Evolutionary conservation across 768 basidiomycete genomes (phyloP), one percentile per base, ranked within the genome.

Genomic region (Pisolithus tinctorius): DNA sequence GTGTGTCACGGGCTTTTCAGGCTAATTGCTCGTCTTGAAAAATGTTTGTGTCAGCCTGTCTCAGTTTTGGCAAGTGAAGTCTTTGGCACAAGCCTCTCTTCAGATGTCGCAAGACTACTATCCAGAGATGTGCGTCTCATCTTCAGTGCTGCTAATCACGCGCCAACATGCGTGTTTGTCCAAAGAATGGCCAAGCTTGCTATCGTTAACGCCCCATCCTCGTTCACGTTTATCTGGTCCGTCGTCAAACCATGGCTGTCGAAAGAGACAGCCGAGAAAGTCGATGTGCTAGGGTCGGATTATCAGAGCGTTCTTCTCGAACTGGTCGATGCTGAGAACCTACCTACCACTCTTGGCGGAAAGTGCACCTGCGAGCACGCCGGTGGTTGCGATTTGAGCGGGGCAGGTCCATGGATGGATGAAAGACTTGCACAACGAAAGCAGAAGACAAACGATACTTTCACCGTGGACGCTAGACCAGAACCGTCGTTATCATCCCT

Each of bases 41-140:
- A 45, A 31, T 37, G 20, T 23, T 36, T n/a, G 6, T 39, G 17
- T 27, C 41, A 87, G 85, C 13, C 63, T 87, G 43, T 66, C 72
- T 37, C 80, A 86, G 57, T 89, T 88, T 59, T 89, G 86, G 86
- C 80, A 86, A 58, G 81, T 86, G 71, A 86, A 83, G 62, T 69
- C 74, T 41, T 70, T 88, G n/a, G 76, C 75, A 23, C 73, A 79
- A 45, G 69, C 65, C 46, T 79, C 82, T 6, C 85, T 88, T 63
- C 84, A 87, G 57, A 72, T 88, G 50, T 87, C 85, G 2, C 86
- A 88, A 64, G 84, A 86, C 58, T 88, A 85, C 65, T 88, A 76
- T 55, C 86, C 86, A 1, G 86, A 89, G 62, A 82, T 83, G 85
- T 88, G 61, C 48, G 78, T 61, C 25, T n/a, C 40, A 20, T 25